These are phyloP conservation scores for Stephania cephalantha DNA, from an alignment of 164 flowering plant genomes.

Conservation along the genomic window DNA sequence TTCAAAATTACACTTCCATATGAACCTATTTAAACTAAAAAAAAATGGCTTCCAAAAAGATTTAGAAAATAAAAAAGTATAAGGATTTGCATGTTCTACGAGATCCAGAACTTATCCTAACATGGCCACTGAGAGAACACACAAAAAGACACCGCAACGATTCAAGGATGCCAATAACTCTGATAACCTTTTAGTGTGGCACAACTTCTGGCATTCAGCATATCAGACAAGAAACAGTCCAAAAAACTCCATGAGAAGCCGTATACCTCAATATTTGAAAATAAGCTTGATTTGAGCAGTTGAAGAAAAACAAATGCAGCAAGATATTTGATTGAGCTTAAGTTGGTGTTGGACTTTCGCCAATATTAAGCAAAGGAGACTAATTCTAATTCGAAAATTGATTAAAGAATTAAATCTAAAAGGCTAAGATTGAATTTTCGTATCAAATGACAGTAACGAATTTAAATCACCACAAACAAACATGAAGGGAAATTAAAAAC, in stretches of 20 bases:
- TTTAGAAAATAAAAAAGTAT: background rate
- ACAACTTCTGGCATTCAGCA: background rate
- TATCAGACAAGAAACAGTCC: background rate
- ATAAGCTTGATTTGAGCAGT: background rate
- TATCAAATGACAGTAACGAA: background rate
- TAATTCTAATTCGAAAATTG: background rate
- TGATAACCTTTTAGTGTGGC: background rate
- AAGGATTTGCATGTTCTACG: too few relatives aligned
- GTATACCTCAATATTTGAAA: background rate
- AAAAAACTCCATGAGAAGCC: background rate
- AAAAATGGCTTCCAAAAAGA: background rate
- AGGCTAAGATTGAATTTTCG: background rate
- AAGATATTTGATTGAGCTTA: background rate
- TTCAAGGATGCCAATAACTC: background rate
- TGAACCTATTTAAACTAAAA: background rate
- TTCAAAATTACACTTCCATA: background rate
- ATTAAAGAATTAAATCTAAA: background rate
- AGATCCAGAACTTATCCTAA: too few relatives aligned
- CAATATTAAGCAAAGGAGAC: background rate
- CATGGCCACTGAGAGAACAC: background rate
- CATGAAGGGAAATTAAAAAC: background rate
- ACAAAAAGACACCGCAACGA: background rate
- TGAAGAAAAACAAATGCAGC: background rate
- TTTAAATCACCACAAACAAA: background rate
- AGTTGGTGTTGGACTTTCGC: background rate